These are phyloP conservation scores for Leptographium procerum DNA, from an alignment of 2,329 filamentous ascomycete genomes.

Conservation along the genomic window DNA sequence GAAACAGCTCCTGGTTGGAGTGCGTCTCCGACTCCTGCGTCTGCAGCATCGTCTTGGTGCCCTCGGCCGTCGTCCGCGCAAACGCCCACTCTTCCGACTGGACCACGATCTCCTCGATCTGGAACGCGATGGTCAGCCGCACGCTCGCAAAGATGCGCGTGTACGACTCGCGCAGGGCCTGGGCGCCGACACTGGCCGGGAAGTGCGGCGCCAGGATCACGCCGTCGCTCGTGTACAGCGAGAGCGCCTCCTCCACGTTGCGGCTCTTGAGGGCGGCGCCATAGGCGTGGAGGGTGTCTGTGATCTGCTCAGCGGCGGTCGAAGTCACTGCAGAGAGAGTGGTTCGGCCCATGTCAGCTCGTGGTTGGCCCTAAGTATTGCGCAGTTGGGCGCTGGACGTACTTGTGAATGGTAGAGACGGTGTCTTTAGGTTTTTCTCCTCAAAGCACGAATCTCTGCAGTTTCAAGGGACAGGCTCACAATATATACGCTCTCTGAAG, in stretches of 20 bases:
- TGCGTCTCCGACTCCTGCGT: background rate
- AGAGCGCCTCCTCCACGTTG: slow-evolving; percentile 1
- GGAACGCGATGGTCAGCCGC: background rate
- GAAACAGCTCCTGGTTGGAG: slow-evolving; percentile 3
- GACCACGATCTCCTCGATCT: slow-evolving; percentile 1
- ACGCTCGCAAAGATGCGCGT: slow-evolving; percentile 3
- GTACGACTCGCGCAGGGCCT: slow-evolving; percentile 1
- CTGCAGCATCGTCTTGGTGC: slow-evolving; percentile 1
- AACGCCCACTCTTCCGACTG: slow-evolving; percentile 2
- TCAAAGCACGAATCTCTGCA: too few species aligned
- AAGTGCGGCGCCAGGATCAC: slow-evolving; percentile 4
- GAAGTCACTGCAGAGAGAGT: background rate
- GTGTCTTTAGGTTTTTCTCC: background rate
- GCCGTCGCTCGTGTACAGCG: slow-evolving; percentile 2
- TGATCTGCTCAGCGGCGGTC: background rate
- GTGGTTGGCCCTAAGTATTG: background rate
- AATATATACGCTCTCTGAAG: background rate
- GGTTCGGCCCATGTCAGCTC: background rate
- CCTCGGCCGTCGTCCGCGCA: slow-evolving; percentile 2
- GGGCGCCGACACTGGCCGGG: background rate
- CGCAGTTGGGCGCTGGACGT: background rate
- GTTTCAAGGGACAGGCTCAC: background rate
- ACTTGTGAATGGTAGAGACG: background rate
- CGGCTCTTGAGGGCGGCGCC: slow-evolving; percentile 3
- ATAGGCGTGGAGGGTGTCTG: slow-evolving; percentile 2